These are phyloP conservation scores for Tetradesmus obliquus DNA, from an alignment of 139 green algal genomes.

Conservation along the genomic window DNA sequence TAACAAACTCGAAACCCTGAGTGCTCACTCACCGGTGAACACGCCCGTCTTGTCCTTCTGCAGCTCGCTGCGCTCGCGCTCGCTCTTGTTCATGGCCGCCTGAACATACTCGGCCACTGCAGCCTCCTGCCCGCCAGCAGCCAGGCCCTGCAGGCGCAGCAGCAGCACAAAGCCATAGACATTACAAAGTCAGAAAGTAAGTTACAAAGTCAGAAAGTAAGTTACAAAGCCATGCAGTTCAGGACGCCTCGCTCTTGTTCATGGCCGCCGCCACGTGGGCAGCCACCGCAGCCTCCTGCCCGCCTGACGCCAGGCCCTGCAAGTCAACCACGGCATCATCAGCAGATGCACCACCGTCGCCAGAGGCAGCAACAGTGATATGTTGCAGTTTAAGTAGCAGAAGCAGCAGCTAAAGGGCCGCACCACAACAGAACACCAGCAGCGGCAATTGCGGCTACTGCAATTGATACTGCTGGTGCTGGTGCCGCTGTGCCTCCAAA, in stretches of 20 bases:
- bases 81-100: constrained; percentile 81
- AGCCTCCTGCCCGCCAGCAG: constrained; percentile 56
- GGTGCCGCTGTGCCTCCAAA: neutral
- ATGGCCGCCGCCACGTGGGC: neutral
- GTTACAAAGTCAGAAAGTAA: too few species aligned
- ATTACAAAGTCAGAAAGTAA: too few species aligned
- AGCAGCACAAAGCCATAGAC: neutral
- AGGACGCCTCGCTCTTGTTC: too few species aligned
- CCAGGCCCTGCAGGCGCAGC: constrained; percentile 47
- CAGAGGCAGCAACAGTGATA: too few species aligned
- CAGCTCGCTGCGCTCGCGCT: constrained; percentile 95
- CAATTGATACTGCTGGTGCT: neutral
- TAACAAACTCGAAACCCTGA: too few species aligned
- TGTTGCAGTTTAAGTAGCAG: neutral
- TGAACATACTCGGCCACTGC: constrained; percentile 86
- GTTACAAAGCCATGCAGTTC: too few species aligned
- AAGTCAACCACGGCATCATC: too few species aligned
- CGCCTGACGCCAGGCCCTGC: neutral
- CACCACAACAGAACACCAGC: too few species aligned
- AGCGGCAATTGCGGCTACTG: too few species aligned
- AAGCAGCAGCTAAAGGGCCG: too few species aligned
- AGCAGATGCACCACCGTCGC: too few species aligned
- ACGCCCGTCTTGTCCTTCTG: constrained; percentile 95
- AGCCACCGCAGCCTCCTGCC: neutral
- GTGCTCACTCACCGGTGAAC: constrained; percentile 85